A percentile compares a stretch with the other conserved stretches of the same genome.
Evolutionary conservation across 1,284 basidiomycete species (phyloP).

Genomic region (Cryptococcus amylolentus): DNA sequence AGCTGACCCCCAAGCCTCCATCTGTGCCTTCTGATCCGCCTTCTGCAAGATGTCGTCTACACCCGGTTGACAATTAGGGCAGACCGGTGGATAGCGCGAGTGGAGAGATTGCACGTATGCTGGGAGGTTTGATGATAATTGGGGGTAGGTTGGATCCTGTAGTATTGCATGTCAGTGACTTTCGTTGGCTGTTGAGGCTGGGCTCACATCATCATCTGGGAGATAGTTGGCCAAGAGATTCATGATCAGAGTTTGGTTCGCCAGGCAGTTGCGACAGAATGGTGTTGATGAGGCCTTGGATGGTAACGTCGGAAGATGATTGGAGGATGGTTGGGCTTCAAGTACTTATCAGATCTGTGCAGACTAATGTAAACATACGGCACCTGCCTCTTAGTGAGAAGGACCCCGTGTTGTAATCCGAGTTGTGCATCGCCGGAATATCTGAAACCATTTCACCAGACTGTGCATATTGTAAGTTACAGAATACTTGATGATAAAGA

Average conservation of each 20-base stretch:
- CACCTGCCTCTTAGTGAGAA: constrained; percentile 70
- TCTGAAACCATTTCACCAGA: constrained; percentile 72
- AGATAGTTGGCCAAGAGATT: constrained; percentile 85
- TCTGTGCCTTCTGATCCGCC: constrained; percentile 75
- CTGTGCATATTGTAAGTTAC: constrained; percentile 13
- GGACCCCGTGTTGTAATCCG: constrained; percentile 63
- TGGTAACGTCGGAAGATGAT: constrained; percentile 24
- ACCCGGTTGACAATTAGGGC: constrained; percentile 64
- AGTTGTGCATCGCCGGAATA: constrained; percentile 81
- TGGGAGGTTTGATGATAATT: constrained; percentile 61
- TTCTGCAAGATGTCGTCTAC: constrained; percentile 74
- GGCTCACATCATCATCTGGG: constrained; percentile 61
- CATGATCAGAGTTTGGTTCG: constrained; percentile 81
- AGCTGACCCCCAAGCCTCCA: constrained; percentile 59
- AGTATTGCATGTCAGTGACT: background rate
- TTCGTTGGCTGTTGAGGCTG: background rate
- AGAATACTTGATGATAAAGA: no score
- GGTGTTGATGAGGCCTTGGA: constrained; percentile 39
- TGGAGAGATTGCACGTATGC: constrained; percentile 71
- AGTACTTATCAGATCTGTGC: constrained; percentile 4
- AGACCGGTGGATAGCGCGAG: constrained; percentile 79
- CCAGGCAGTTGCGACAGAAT: constrained; percentile 81
- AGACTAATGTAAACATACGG: background rate
- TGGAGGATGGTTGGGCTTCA: constrained; percentile 28
- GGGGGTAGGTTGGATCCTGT: constrained; percentile 67